phyloP scores from a whole-genome alignment of 495 filamentous ascomycete genomes.

The Platismatia glauca region DNA sequence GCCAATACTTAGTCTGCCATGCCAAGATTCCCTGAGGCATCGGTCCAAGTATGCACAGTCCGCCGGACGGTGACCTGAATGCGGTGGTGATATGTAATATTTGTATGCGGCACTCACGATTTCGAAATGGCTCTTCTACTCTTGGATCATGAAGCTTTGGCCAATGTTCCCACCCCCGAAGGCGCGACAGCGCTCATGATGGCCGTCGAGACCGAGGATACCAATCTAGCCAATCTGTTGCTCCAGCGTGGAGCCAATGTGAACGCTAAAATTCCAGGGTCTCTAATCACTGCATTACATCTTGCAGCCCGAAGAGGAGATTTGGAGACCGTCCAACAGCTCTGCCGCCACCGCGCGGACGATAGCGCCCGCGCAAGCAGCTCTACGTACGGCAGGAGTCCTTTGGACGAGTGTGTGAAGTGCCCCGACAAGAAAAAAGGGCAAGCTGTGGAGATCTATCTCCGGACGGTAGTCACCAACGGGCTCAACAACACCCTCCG shows the following conservation, averaged over 20 bases:
- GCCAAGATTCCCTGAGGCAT: no score
- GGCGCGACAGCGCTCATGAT: conserved; percentile 21
- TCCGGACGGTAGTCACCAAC: background rate
- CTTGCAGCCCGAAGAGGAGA: conserved; percentile 15
- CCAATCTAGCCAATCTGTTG: conserved; percentile 16
- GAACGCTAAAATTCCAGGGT: conserved; percentile 16
- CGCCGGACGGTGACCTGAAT: no score
- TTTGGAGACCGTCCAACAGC: conserved; percentile 16
- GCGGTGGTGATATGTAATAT: no score
- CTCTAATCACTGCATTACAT: conserved; percentile 17
- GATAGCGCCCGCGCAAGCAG: conserved; percentile 1
- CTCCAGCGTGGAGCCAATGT: conserved; percentile 18
- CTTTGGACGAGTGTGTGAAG: background rate
- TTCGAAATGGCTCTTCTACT: conserved; percentile 16
- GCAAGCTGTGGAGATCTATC: background rate
- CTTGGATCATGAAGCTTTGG: conserved; percentile 13
- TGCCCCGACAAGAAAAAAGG: conserved; percentile 2
- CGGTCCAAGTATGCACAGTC: no score
- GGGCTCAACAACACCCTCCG: background rate
- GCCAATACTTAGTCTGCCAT: no score
- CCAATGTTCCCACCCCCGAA: conserved; percentile 18
- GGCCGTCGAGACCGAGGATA: conserved; percentile 18
- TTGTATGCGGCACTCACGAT: conserved; percentile 12
- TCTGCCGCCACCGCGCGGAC: conserved; percentile 12
- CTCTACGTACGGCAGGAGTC: background rate